These are phyloP conservation scores for Pseudopyricularia cyperi DNA, from an alignment of 2,329 filamentous ascomycete species.

Conservation along the genomic window DNA sequence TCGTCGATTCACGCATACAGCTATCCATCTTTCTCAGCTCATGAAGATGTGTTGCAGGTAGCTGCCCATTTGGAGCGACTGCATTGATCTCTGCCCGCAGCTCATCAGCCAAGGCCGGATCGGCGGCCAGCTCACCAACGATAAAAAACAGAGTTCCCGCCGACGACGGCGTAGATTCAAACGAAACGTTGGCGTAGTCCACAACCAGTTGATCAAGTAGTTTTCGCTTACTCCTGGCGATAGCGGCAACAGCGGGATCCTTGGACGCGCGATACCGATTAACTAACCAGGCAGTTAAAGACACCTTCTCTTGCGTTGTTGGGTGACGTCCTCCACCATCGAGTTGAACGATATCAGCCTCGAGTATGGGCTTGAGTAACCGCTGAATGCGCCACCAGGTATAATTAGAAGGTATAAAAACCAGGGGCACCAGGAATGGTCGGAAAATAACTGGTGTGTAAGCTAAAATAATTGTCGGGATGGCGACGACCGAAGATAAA, in stretches of 20 bases:
- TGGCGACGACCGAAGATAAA: neutral
- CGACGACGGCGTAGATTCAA: neutral
- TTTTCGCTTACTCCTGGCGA: neutral
- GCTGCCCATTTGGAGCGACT: neutral
- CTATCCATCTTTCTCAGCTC: neutral
- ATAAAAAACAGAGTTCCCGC: neutral
- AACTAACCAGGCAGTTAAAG: neutral
- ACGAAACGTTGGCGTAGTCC: neutral
- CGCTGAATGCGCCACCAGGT: neutral
- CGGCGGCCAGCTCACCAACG: neutral
- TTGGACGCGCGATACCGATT: neutral
- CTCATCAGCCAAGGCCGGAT: neutral
- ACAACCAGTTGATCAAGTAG: neutral
- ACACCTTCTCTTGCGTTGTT: neutral
- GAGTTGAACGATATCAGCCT: neutral
- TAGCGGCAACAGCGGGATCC: neutral
- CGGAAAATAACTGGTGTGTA: neutral
- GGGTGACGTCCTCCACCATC: neutral
- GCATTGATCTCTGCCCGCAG: neutral
- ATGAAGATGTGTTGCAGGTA: neutral
- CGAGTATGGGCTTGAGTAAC: neutral
- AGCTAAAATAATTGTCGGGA: neutral
- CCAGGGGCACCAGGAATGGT: neutral
- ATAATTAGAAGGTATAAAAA: neutral
- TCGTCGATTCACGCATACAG: neutral